Conservation (phyloP, 106 monocot species). For the Dendrobium nobile region DNA sequence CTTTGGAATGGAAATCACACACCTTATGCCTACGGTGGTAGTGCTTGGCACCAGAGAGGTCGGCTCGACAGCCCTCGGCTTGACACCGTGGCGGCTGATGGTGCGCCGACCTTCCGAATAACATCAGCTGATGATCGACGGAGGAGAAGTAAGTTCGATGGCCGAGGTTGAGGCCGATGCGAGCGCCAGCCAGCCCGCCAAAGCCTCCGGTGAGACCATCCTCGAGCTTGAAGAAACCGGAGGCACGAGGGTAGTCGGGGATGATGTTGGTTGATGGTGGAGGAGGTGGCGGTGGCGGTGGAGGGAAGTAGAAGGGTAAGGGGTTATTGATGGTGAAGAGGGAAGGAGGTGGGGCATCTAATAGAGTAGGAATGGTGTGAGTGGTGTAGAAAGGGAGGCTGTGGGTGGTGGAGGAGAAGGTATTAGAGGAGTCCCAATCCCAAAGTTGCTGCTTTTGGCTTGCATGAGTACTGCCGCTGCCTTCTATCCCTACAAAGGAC, state of each 20-base stretch:
- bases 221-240: background rate
- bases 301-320: background rate
- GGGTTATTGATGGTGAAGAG: background rate
- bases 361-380: too few relatives aligned
- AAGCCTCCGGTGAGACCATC: background rate
- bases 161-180: slow-evolving; percentile 31
- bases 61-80: slow-evolving; percentile 34
- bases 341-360: too few relatives aligned
- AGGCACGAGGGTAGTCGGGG: background rate
- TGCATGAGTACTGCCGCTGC: too few relatives aligned
- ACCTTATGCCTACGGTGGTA: slow-evolving; percentile 45
- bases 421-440: background rate
- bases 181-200: background rate
- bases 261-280: background rate
- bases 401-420: background rate
- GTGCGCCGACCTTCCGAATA: background rate
- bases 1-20: slow-evolving; percentile 43
- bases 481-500: background rate
- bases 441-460: slow-evolving; percentile 1
- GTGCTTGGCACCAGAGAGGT: slow-evolving; percentile 32
- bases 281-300: background rate
- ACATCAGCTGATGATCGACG: slow-evolving; percentile 1
- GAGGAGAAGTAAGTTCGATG: slow-evolving; percentile 44
- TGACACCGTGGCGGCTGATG: slow-evolving; percentile 26
- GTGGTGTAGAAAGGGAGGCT: background rate